These are phyloP conservation scores for Marchantia polymorpha DNA, from an alignment of 225 moss, liverwort and hornwort genomes.

Conservation along the genomic window DNA sequence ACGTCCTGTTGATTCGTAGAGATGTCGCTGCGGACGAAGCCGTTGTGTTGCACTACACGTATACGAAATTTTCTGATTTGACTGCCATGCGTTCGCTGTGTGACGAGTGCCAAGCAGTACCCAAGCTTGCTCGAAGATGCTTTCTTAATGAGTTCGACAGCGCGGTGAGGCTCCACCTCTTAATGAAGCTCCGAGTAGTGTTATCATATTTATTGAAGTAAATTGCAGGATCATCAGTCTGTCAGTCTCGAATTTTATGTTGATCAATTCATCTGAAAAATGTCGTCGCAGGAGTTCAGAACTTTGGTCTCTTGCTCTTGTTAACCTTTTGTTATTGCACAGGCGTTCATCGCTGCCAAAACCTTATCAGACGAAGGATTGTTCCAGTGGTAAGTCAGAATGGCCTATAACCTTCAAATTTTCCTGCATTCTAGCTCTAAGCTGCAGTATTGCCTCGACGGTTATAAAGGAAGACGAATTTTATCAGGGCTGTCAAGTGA, in stretches of 20 bases:
- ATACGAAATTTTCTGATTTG: conserved; percentile 31
- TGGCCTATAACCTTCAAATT: background rate
- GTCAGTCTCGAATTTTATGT: background rate
- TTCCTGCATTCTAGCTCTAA: background rate
- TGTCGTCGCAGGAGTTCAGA: background rate
- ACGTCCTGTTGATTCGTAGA: conserved; percentile 12
- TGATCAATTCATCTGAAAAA: background rate
- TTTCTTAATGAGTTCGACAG: conserved; percentile 21
- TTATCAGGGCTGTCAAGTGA: background rate
- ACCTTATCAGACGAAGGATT: conserved; percentile 8
- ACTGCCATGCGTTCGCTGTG: conserved; percentile 8
- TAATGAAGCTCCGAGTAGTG: background rate
- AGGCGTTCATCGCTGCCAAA: conserved; percentile 23
- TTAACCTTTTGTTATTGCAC: background rate
- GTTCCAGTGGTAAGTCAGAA: conserved; percentile 15
- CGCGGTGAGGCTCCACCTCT: background rate
- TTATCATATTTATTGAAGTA: background rate
- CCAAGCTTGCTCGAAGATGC: conserved; percentile 13
- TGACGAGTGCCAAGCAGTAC: conserved; percentile 13
- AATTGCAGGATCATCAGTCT: background rate
- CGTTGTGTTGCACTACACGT: conserved; percentile 37
- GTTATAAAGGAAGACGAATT: background rate
- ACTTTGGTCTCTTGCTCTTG: background rate
- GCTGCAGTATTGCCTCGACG: background rate
- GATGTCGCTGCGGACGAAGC: conserved; percentile 21